Conservation (phyloP, 768 basidiomycete species). For the Hysterangium stoloniferum region DNA sequence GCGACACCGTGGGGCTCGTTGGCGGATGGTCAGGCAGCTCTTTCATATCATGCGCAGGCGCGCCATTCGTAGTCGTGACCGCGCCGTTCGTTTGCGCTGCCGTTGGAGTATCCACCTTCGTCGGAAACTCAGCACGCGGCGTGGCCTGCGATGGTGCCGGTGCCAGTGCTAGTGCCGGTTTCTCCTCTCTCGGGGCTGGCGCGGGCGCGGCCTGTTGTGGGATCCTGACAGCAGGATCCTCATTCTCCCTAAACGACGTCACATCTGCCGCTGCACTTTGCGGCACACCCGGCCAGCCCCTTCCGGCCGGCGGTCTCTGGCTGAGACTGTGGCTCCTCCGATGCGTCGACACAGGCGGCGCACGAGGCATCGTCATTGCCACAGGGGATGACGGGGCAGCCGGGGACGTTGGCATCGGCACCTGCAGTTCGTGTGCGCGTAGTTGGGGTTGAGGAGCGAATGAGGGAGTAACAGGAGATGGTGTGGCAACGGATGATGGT, state of each 20-base stretch:
- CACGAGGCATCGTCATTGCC: constrained; percentile 45
- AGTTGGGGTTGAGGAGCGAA: constrained; percentile 54
- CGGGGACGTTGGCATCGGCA: constrained; percentile 20
- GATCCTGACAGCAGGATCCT: constrained; percentile 13
- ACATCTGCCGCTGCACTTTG: constrained; percentile 63
- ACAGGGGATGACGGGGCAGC: constrained; percentile 19
- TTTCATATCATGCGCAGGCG: constrained; percentile 13
- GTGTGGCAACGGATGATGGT: constrained; percentile 31
- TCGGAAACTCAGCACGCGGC: constrained; percentile 5
- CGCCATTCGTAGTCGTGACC: not conserved
- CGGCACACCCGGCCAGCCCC: constrained; percentile 51
- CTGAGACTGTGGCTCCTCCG: constrained; percentile 78
- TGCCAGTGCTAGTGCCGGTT: constrained; percentile 14
- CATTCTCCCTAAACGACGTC: constrained; percentile 37
- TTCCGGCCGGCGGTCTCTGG: constrained; percentile 50
- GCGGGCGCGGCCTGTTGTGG: constrained; percentile 24
- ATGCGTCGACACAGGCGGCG: constrained; percentile 74
- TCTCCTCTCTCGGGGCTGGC: constrained; percentile 26
- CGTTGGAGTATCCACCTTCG: not conserved
- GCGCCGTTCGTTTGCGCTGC: not conserved
- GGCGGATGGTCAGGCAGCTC: constrained; percentile 18
- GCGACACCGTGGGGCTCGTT: constrained; percentile 32
- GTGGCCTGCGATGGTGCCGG: constrained; percentile 5
- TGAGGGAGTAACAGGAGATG: constrained; percentile 51
- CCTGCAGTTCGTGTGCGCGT: constrained; percentile 41